A percentile compares a stretch with the other conserved stretches of the same genome.
These are phyloP conservation scores for Hypomyces perniciosus DNA, from an alignment of 2,329 filamentous ascomycete genomes.

Conservation along the genomic window DNA sequence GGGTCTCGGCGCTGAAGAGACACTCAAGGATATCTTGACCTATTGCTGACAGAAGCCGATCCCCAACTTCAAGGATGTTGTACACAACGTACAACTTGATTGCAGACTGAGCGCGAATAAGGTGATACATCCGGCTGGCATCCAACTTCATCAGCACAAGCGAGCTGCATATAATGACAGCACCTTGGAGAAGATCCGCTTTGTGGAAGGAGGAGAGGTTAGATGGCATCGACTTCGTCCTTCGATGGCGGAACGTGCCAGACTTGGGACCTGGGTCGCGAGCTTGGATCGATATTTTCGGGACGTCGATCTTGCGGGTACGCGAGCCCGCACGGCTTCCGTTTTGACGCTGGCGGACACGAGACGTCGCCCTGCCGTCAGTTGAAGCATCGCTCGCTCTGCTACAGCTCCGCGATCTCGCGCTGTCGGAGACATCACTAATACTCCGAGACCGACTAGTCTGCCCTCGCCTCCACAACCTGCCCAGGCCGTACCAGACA, in stretches of 20 bases:
- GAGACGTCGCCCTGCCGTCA: constrained; percentile 13
- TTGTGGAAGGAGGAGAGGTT: constrained; percentile 84
- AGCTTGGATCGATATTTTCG: constrained; percentile 15
- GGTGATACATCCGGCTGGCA: constrained; percentile 96
- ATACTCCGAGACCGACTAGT: constrained; percentile 28
- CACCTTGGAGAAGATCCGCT: constrained; percentile 85
- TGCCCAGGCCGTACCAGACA: constrained; percentile 71
- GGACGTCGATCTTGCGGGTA: constrained; percentile 1
- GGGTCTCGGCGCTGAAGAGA: constrained; percentile 84
- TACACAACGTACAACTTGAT: constrained; percentile 99
- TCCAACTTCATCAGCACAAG: constrained; percentile 83
- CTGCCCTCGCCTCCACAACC: constrained; percentile 66
- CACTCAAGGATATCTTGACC: constrained; percentile 97
- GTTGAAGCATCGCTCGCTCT: constrained; percentile 23
- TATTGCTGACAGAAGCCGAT: constrained; percentile 81
- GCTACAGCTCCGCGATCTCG: constrained; percentile 36
- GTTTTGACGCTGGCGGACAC: constrained; percentile 2
- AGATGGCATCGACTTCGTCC: constrained; percentile 80
- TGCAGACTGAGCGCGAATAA: constrained; percentile 89
- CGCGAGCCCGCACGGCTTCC: constrained; percentile 7
- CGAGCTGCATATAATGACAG: constrained; percentile 82
- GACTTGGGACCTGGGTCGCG: constrained; percentile 24
- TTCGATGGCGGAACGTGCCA: constrained; percentile 53
- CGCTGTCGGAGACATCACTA: constrained; percentile 31
- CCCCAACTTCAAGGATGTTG: constrained; percentile 90